Base-by-base conservation (phyloP, 352 stramenopile species). In the Phytopythium ostracodes region DNA sequence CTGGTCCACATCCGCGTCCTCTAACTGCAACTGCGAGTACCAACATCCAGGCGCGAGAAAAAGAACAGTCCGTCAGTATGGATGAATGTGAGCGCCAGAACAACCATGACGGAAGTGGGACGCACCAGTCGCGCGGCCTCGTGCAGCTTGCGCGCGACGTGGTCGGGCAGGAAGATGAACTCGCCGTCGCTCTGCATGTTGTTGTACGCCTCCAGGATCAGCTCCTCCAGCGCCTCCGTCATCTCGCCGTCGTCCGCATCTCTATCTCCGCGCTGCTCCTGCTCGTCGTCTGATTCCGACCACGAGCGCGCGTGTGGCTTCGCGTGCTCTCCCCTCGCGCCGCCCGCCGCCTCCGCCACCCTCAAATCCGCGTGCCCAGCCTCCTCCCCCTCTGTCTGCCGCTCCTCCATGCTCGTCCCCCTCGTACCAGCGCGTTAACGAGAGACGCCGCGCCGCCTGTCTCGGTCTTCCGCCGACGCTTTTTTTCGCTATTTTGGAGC, bases 111-210 rank as follows among this genome's bases (percentile, higher is more conserved):
- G n/a, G n/a, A 29, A 66, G 31, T 66, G 8, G 35, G 55, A 73
- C 38, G 15, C 59, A 92, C 81, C 64, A 89, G 49, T 35, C 80
- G 68, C 20, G 76, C 72, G 51, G 83, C 73, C n/a, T 69, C 59
- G 59, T 89, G 84, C 11, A 92, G 67, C 58, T 89, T 89, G 35
- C 73, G 70, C 22, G 80, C 79, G 20, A 92, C 79, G 24, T 91
- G 77, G 1, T 79, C 63, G 14, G 84, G 79, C 29, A 92, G 62
- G 42, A 91, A 91, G 58, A 92, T 91, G 63, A 82, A 81, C 59
- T 92, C 84, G 35, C 81, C 84, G 53, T 92, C 84, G 58, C 80
- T 91, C 66, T 92, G 81, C 76, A 92, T 89, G 67, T 78, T 91
- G 62, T 88, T 89, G 67, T 92, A 92, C 42, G 84, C 84, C 62